Conservation (phyloP, 1,284 basidiomycete species). For the Bjerkandera adusta region DNA sequence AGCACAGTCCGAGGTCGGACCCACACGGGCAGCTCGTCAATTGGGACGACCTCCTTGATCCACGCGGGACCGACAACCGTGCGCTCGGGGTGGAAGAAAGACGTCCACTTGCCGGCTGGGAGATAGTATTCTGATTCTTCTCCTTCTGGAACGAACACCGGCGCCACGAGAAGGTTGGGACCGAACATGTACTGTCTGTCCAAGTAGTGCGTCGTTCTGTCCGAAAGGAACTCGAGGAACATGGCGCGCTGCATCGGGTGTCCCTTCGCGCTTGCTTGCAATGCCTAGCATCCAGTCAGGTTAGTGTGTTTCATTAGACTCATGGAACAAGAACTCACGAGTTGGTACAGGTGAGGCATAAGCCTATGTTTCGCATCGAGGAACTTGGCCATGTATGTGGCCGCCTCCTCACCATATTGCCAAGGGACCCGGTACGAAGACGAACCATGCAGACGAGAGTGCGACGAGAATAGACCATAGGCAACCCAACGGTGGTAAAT, state of each 20-base stretch:
- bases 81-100: slow-evolving; percentile 51
- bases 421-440: slow-evolving; percentile 74
- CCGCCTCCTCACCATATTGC: slow-evolving; percentile 72
- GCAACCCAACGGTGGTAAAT: slow-evolving; percentile 79
- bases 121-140: slow-evolving; percentile 68
- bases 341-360: slow-evolving; percentile 72
- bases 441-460: slow-evolving; percentile 72
- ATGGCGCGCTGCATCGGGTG: slow-evolving; percentile 70
- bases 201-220: slow-evolving; percentile 61
- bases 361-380: slow-evolving; percentile 67
- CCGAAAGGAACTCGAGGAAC: slow-evolving; percentile 71
- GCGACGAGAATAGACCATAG: slow-evolving; percentile 67
- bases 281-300: slow-evolving; percentile 40
- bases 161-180: slow-evolving; percentile 69
- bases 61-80: slow-evolving; percentile 49
- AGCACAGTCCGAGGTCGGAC: slow-evolving; percentile 57
- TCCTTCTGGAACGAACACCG: slow-evolving; percentile 59
- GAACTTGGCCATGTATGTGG: slow-evolving; percentile 62
- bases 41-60: slow-evolving; percentile 54
- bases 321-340: slow-evolving; percentile 39
- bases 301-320: background rate
- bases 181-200: slow-evolving; percentile 74
- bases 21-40: slow-evolving; percentile 66
- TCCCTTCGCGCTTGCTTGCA: slow-evolving; percentile 55
- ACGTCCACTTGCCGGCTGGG: slow-evolving; percentile 69